phyloP scores from a whole-genome alignment of 1,139 yeast species.

The Hansenula sp. region DNA sequence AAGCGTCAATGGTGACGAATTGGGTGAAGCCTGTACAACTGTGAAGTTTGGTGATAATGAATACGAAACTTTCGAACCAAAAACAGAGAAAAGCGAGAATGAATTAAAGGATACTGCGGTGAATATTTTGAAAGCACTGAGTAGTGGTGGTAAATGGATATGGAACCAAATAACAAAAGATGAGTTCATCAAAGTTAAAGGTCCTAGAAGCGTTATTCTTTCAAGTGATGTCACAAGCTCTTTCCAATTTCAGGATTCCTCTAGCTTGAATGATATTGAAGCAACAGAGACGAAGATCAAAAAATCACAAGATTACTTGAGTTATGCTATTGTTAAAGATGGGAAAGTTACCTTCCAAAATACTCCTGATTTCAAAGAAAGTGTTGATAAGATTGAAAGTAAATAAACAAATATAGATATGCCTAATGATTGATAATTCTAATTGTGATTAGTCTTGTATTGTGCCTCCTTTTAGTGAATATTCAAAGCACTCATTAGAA shows the following conservation, averaged over 20 bases:
- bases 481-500: too few relatives aligned
- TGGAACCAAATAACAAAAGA: conserved; percentile 14
- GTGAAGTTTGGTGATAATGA: conserved; percentile 5
- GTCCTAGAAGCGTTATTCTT: conserved; percentile 52
- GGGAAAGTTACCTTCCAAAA: conserved; percentile 41
- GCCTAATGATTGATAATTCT: neutral
- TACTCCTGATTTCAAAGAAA: conserved; percentile 38
- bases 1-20: conserved; percentile 43
- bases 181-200: conserved; percentile 44
- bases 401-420: neutral
- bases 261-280: neutral
- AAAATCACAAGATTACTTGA: conserved; percentile 39
- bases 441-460: too few relatives aligned
- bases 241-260: neutral
- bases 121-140: neutral
- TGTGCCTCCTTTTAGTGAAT: too few relatives aligned
- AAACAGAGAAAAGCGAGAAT: neutral
- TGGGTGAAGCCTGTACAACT: conserved; percentile 5
- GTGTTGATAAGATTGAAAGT: conserved; percentile 31
- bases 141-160: neutral
- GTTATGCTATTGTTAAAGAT: conserved; percentile 39
- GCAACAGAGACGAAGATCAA: neutral
- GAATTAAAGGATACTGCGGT: neutral
- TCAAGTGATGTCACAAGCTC: conserved; percentile 28
- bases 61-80: neutral